Evolutionary conservation across 1,139 yeast genomes (phyloP).

Genomic region (Kodamaea suecica): DNA sequence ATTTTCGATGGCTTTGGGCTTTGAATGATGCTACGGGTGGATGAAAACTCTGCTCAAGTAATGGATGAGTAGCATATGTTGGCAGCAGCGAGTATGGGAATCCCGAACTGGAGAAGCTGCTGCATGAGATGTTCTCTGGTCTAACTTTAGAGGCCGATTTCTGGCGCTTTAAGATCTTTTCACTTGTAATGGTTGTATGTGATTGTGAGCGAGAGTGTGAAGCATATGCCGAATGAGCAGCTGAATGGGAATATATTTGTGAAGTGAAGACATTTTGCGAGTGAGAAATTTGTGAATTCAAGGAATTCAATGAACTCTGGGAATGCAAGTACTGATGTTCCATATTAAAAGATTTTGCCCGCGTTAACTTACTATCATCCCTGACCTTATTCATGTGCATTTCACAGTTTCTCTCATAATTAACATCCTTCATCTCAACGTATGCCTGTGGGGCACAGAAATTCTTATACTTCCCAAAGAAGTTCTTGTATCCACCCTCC

Average conservation of each 20-base stretch:
- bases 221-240: too few relatives aligned
- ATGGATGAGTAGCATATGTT: too few relatives aligned
- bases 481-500: constrained; percentile 87
- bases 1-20: constrained; percentile 18
- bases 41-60: constrained; percentile 24
- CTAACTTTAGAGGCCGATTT: constrained; percentile 9
- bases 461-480: constrained; percentile 53
- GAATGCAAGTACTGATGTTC: constrained; percentile 10
- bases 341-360: constrained; percentile 24
- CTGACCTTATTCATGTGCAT: constrained; percentile 68
- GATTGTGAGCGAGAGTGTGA: constrained; percentile 3
- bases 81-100: too few relatives aligned
- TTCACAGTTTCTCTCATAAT: constrained; percentile 65
- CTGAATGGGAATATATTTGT: background rate
- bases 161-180: constrained; percentile 38
- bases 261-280: too few relatives aligned
- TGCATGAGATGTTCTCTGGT: too few relatives aligned
- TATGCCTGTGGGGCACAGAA: constrained; percentile 75
- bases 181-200: constrained; percentile 29
- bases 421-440: constrained; percentile 81
- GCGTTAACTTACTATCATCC: constrained; percentile 49
- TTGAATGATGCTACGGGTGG: constrained; percentile 36
- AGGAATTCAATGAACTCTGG: constrained; percentile 6
- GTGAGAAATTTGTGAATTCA: too few relatives aligned
- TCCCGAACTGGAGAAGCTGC: too few relatives aligned